phyloP scores from a whole-genome alignment of 2,329 filamentous ascomycete species.

The Xylariaceae sp. region DNA sequence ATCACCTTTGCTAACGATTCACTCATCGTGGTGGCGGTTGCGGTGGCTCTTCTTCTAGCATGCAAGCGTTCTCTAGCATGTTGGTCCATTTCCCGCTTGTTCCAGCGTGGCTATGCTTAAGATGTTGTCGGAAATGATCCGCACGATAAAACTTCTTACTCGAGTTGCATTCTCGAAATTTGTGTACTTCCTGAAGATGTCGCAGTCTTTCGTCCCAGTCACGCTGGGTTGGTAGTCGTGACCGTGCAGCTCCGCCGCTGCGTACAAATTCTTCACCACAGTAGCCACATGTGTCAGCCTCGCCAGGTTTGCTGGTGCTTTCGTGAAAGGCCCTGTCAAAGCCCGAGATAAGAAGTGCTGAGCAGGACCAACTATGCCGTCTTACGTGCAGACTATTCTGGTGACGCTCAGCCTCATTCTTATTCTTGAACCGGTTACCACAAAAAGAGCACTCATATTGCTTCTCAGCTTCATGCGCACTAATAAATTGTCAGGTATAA shows the following conservation, averaged over 20 bases:
- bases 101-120: conserved; percentile 96
- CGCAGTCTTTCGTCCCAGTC: conserved; percentile 88
- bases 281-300: conserved; percentile 86
- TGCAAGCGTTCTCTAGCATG: conserved; percentile 94
- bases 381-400: conserved; percentile 94
- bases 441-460: conserved; percentile 95
- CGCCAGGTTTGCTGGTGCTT: conserved; percentile 69
- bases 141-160: conserved; percentile 98
- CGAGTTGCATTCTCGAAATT: conserved; percentile 97
- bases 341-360: conserved; percentile 69
- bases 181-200: conserved; percentile 90
- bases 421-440: conserved; percentile 97
- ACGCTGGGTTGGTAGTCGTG: conserved; percentile 69
- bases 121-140: conserved; percentile 96
- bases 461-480: conserved; percentile 90
- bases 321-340: conserved; percentile 87
- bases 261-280: conserved; percentile 87
- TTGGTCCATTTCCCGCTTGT: conserved; percentile 99
- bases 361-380: conserved; percentile 96
- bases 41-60: conserved; percentile 82
- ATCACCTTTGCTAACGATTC: conserved; percentile 1
- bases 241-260: conserved; percentile 50
- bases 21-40: conserved; percentile 48
- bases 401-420: conserved; percentile 95
- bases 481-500: no score